Conservation (phyloP, 306 rosid species). For the Lathyrus oleraceus region DNA sequence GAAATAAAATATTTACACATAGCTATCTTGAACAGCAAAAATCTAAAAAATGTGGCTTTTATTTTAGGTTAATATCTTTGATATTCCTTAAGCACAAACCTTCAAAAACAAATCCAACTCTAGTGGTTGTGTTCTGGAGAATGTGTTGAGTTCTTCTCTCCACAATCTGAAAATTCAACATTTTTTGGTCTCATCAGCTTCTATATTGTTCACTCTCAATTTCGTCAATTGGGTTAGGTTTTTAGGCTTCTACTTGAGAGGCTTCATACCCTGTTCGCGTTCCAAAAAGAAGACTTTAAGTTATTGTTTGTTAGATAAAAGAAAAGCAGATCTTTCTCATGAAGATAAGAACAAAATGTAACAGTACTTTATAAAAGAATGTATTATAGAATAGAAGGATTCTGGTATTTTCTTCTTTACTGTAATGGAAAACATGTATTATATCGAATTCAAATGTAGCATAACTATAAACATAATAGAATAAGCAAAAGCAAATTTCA, state of each 20-base stretch:
- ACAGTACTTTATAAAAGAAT: neutral
- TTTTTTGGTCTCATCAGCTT: neutral
- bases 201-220: constrained; percentile 24
- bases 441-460: constrained; percentile 1
- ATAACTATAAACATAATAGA: constrained; percentile 9
- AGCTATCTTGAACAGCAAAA: neutral
- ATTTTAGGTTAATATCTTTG: neutral
- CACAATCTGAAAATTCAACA: constrained; percentile 5
- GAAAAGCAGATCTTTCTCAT: constrained; percentile 27
- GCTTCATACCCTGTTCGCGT: constrained; percentile 59
- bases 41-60: constrained; percentile 17
- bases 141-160: neutral
- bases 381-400: constrained; percentile 17
- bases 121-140: neutral
- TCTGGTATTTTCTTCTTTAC: neutral
- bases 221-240: neutral
- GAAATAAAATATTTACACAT: neutral
- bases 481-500: constrained; percentile 17
- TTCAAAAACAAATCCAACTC: constrained; percentile 14
- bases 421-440: constrained; percentile 14
- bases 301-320: constrained; percentile 30
- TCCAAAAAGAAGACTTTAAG: constrained; percentile 26
- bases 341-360: constrained; percentile 39
- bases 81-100: constrained; percentile 18
- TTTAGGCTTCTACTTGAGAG: constrained; percentile 50